These are phyloP conservation scores for Saturnispora sanitii DNA, from an alignment of 805 yeast species.

Conservation along the genomic window DNA sequence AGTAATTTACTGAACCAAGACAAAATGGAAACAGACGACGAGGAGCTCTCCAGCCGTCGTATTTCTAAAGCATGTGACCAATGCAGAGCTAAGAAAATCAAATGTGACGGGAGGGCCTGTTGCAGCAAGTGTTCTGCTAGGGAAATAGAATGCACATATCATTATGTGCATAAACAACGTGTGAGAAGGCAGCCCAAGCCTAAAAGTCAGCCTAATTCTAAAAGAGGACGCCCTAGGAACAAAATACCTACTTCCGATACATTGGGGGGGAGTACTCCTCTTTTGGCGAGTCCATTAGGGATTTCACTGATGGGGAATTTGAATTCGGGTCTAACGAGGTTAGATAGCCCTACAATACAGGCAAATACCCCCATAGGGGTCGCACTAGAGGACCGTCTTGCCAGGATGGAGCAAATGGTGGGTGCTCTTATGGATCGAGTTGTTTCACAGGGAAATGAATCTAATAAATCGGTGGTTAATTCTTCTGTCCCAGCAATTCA, in stretches of 20 bases:
- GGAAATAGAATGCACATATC: constrained; percentile 28
- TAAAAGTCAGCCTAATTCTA: background rate
- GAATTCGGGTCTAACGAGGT: too few species aligned
- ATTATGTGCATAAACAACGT: constrained; percentile 26
- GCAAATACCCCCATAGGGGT: too few species aligned
- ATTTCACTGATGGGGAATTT: too few species aligned
- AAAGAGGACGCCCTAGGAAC: constrained; percentile 13
- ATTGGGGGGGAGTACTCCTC: background rate
- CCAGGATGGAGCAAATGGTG: constrained; percentile 28
- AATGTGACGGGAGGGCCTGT: constrained; percentile 38
- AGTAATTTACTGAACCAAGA: too few species aligned
- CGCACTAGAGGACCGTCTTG: constrained; percentile 23
- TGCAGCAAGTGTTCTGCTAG: constrained; percentile 34
- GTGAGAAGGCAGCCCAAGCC: background rate
- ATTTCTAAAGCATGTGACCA: constrained; percentile 40
- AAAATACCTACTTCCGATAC: background rate
- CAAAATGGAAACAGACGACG: background rate
- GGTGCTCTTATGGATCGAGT: constrained; percentile 15
- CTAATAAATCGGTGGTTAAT: background rate
- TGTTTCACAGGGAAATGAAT: background rate
- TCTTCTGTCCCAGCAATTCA: background rate
- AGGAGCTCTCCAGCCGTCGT: constrained; percentile 15
- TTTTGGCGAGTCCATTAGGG: too few species aligned
- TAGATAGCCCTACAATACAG: too few species aligned
- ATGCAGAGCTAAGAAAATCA: constrained; percentile 40